Evolutionary conservation across 352 stramenopile genomes (phyloP), one percentile per base, ranked within the genome.

Genomic region (Phytophthora nicotianae): DNA sequence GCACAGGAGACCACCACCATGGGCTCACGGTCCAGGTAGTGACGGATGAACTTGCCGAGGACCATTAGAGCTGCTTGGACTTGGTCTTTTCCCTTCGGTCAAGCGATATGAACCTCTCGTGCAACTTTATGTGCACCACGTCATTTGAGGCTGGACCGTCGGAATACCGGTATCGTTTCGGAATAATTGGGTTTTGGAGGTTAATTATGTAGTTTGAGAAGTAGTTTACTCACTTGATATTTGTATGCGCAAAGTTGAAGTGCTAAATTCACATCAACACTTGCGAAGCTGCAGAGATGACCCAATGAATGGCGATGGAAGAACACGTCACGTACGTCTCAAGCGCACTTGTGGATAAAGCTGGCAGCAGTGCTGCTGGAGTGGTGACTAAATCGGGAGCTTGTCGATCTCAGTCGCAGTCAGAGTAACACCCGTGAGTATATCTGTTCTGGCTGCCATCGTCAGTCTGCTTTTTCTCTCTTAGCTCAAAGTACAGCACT

Each of bases 1-100:
- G 81, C 81, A 62, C 77, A 89, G 23, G 86, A 94, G 56, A 87
- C n/a, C 55, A 95, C 86, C 41, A 96, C 88, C 64, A 94, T 83
- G 49, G 88, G 88, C 75, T 96, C 86, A 35, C 86, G 84, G 64
- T 96, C 86, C 46, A 81, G 65, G 71, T 95, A 96, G 70, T 86
- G 87, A 76, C 88, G 88, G 46, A 89, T 49, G 65, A 96, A 95
- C 72, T 88, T 88, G 60, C 67, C 86, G 49, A 86, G 23, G 49
- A 38, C 73, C 73, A 78, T 78, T 58, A 20, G n/a, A 26, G 16
- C 16, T 64, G 29, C 5, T 38, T 53, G 43, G 51, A 47, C 45
- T 55, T 27, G 42, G 7, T 19, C 37, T 47, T 54, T 47, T 42
- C 37, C 47, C 13, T 63, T 42, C 48, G 43, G 8, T 27, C 17